phyloP scores from a whole-genome alignment of 371 early-diverging fungal genomes.

The Zychaea mexicana region DNA sequence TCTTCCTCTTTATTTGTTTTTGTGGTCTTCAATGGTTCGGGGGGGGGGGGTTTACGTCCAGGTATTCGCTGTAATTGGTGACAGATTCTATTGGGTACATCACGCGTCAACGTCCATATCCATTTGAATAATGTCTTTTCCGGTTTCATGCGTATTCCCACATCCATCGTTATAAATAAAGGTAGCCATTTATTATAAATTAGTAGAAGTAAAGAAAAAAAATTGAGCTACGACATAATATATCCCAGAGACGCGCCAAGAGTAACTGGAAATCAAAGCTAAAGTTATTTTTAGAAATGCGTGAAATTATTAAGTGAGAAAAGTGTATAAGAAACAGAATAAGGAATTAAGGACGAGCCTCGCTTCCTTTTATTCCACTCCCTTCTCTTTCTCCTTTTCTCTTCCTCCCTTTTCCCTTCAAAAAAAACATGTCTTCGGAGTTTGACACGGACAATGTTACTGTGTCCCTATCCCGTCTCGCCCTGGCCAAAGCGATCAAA shows the following conservation, averaged over 20 bases:
- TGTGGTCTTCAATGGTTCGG: neutral
- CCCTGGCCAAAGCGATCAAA: conserved; percentile 53
- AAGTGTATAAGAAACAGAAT: no score
- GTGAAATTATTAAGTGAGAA: no score
- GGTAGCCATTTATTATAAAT: neutral
- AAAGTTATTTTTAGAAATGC: neutral
- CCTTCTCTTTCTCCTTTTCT: neutral
- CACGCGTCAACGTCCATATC: conserved; percentile 4
- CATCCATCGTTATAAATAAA: conserved; percentile 11
- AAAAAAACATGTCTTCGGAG: conserved; percentile 14
- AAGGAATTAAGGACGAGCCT: neutral
- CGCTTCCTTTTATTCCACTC: neutral
- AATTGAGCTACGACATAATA: no score
- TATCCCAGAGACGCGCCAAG: no score
- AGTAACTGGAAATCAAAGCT: no score
- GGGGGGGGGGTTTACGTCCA: conserved; percentile 1
- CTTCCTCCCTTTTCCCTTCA: conserved; percentile 7
- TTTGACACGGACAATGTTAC: conserved; percentile 44
- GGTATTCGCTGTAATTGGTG: conserved; percentile 16
- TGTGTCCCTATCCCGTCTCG: conserved; percentile 47
- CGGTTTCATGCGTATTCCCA: conserved; percentile 9
- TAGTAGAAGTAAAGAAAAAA: no score
- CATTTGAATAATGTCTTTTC: conserved; percentile 8
- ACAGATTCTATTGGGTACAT: conserved; percentile 5
- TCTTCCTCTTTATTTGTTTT: conserved; percentile 5